A percentile compares a stretch with the other conserved stretches of the same genome.
These are phyloP conservation scores for Eremomyces bilateralis DNA, from an alignment of 495 filamentous ascomycete species.

Conservation along the genomic window DNA sequence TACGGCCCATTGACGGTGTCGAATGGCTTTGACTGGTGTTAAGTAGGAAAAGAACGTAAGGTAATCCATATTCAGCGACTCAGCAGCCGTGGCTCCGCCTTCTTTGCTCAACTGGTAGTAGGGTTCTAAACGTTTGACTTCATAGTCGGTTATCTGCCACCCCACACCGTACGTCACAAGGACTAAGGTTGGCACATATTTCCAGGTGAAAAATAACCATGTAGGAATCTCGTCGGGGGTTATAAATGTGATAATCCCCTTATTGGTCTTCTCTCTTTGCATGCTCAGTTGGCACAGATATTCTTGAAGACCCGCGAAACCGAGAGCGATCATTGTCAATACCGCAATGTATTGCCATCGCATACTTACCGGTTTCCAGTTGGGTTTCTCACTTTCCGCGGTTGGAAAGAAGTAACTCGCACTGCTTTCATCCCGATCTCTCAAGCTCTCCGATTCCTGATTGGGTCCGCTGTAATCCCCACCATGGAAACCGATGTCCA, in stretches of 20 bases:
- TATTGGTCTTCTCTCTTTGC: slow-evolving; percentile 7
- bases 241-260: slow-evolving; percentile 28
- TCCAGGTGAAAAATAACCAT: slow-evolving; percentile 40
- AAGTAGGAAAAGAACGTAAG: slow-evolving; percentile 40
- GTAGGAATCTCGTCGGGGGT: slow-evolving; percentile 26
- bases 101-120: slow-evolving; percentile 51
- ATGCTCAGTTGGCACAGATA: slow-evolving; percentile 35
- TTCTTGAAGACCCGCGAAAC: slow-evolving; percentile 34
- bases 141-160: slow-evolving; percentile 55
- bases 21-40: slow-evolving; percentile 36
- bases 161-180: slow-evolving; percentile 45
- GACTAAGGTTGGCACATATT: slow-evolving; percentile 47
- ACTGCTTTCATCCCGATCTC: slow-evolving; percentile 11
- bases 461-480: slow-evolving; percentile 3
- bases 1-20: slow-evolving; percentile 41
- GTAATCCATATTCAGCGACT: slow-evolving; percentile 55
- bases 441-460: neutral
- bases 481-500: slow-evolving; percentile 10
- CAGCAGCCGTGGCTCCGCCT: slow-evolving; percentile 36
- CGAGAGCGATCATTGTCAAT: slow-evolving; percentile 34
- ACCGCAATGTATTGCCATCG: slow-evolving; percentile 35
- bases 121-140: slow-evolving; percentile 51
- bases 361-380: slow-evolving; percentile 58
- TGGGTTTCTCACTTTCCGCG: slow-evolving; percentile 28
- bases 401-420: slow-evolving; percentile 25